Conservation (phyloP, 139 green algal genomes). For the Chlorella ohadii region DNA sequence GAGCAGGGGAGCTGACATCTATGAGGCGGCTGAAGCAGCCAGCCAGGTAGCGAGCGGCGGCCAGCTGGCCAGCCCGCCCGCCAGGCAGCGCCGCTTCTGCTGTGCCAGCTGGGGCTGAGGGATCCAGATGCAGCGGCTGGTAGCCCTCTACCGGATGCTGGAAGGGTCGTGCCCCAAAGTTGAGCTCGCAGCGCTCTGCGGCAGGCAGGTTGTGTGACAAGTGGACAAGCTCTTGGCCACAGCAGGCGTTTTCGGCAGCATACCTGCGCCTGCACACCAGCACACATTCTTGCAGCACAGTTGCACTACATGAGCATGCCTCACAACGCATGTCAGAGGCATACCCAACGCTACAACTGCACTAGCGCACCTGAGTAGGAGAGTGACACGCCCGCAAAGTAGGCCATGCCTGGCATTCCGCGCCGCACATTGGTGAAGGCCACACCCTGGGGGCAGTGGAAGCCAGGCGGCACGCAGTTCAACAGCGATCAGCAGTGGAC, state of each 20-base stretch:
- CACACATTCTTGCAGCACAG: no score
- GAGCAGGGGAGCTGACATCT: conserved; percentile 20
- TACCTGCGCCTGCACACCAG: no score
- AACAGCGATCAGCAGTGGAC: no score
- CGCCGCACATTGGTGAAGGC: conserved; percentile 75
- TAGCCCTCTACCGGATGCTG: conserved; percentile 78
- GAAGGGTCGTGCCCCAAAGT: conserved; percentile 62
- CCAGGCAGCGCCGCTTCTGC: not conserved
- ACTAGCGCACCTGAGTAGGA: conserved; percentile 26
- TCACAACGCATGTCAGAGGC: no score
- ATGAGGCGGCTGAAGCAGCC: conserved; percentile 67
- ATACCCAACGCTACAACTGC: no score
- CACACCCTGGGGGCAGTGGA: conserved; percentile 58
- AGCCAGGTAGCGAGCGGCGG: conserved; percentile 56
- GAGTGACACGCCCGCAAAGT: conserved; percentile 74
- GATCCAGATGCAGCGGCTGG: conserved; percentile 67
- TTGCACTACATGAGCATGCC: no score
- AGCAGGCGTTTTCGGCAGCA: no score
- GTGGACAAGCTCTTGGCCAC: no score
- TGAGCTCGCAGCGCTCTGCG: conserved; percentile 56
- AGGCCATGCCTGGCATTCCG: conserved; percentile 24
- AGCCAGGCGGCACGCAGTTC: no score
- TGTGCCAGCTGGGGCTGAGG: not conserved
- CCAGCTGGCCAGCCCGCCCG: not conserved
- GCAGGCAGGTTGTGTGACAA: not conserved